Evolutionary conservation across 2,329 filamentous ascomycete species (phyloP).

Genomic region (Colletotrichum magnum): DNA sequence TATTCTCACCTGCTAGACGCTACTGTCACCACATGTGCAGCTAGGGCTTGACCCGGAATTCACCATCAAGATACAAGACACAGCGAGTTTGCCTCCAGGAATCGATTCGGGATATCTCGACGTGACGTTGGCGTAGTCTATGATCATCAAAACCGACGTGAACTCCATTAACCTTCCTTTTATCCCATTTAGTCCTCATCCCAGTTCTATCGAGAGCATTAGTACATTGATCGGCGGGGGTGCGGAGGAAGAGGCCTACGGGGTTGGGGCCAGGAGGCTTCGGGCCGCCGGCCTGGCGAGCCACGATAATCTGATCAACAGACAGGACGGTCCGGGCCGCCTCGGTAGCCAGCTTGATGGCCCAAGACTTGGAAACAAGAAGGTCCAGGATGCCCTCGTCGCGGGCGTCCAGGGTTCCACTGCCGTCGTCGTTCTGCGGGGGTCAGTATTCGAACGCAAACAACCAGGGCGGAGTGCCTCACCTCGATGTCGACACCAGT

Average conservation of each 20-base stretch:
- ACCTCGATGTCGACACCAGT: conserved; percentile 95
- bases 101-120: conserved; percentile 42
- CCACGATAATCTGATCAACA: conserved; percentile 99
- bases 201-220: conserved; percentile 66
- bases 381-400: conserved; percentile 93
- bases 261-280: conserved; percentile 97
- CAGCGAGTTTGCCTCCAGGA: conserved; percentile 27
- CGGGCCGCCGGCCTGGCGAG: conserved; percentile 94
- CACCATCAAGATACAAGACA: background rate
- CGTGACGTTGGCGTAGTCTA: conserved; percentile 40
- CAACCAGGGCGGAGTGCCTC: conserved; percentile 44
- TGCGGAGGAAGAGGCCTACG: conserved; percentile 52
- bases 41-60: background rate
- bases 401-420: conserved; percentile 87
- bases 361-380: conserved; percentile 93
- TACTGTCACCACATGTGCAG: background rate
- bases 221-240: conserved; percentile 41
- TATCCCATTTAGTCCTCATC: conserved; percentile 68
- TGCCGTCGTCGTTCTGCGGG: conserved; percentile 78
- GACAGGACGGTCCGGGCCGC: conserved; percentile 93
- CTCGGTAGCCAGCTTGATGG: conserved; percentile 96
- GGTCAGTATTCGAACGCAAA: background rate
- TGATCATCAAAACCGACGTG: conserved; percentile 40
- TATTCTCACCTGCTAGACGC: too few species aligned
- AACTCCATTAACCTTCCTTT: conserved; percentile 37